phyloP scores from a whole-genome alignment of 2,329 filamentous ascomycete species.

The Fusarium sp. region DNA sequence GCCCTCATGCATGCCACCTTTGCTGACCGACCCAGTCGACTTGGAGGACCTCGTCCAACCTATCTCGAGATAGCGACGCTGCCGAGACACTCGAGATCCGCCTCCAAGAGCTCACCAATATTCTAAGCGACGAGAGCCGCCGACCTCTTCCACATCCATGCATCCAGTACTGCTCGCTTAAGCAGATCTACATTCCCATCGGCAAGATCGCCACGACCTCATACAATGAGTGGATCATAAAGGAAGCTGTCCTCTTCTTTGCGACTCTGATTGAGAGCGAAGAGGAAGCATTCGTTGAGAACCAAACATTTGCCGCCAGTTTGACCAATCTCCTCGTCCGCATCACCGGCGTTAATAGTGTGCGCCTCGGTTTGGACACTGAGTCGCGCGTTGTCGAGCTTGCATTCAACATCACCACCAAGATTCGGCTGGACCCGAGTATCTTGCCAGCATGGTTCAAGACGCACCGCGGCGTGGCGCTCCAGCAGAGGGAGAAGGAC shows the following conservation, averaged over 20 bases:
- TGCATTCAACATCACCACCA: conserved; percentile 94
- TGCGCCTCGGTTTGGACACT: conserved; percentile 80
- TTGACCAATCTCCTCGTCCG: conserved; percentile 87
- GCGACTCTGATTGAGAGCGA: conserved; percentile 95
- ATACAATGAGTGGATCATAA: conserved; percentile 86
- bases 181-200: conserved; percentile 90
- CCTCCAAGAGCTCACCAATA: conserved; percentile 72
- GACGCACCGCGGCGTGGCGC: conserved; percentile 52
- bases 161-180: conserved; percentile 84
- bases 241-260: conserved; percentile 86
- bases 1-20: neutral
- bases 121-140: conserved; percentile 89
- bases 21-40: conserved; percentile 53
- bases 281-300: conserved; percentile 93
- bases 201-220: conserved; percentile 89
- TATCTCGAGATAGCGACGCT: conserved; percentile 68
- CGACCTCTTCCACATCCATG: conserved; percentile 91
- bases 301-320: conserved; percentile 84
- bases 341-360: conserved; percentile 78
- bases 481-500: conserved; percentile 50
- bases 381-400: conserved; percentile 92
- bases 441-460: conserved; percentile 95
- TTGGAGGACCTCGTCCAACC: conserved; percentile 71
- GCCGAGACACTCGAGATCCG: conserved; percentile 71
- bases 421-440: conserved; percentile 88